Conservation (phyloP, 75 land plant species). For the Larix kaempferi region DNA sequence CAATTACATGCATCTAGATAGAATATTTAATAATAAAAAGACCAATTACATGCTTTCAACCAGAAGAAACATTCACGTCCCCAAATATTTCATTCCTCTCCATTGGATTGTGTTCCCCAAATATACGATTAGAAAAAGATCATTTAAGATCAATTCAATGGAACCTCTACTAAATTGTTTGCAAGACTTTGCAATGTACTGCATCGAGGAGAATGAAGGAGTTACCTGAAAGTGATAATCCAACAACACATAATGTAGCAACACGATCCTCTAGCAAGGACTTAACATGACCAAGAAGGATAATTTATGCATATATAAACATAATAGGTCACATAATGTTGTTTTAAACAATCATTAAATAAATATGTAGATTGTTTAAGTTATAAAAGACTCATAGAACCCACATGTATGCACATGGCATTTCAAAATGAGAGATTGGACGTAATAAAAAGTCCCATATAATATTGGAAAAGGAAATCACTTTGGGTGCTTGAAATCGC, state of each 20-base stretch:
- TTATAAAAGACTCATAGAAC: no score
- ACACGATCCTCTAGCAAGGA: conserved; percentile 52
- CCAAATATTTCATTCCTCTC: background rate
- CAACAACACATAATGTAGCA: conserved; percentile 74
- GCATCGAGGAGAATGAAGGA: background rate
- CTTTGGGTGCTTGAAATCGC: no score
- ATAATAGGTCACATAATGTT: no score
- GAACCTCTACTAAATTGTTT: background rate
- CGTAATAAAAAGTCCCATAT: no score
- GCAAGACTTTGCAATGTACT: background rate
- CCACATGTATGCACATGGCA: no score
- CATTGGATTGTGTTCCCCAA: background rate
- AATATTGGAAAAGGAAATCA: no score
- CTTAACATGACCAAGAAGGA: conserved; percentile 21
- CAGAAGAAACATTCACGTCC: background rate
- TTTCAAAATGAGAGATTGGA: no score
- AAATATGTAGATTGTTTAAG: no score
- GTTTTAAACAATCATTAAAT: no score
- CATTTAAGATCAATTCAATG: background rate
- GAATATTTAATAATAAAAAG: background rate
- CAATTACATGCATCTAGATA: background rate
- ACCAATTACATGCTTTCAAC: background rate
- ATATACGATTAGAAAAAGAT: background rate
- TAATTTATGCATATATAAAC: background rate
- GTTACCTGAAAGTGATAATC: conserved; percentile 59